Percentiles rank a stretch among this genome's conserved stretches.
Conservation (phyloP, 2,329 filamentous ascomycete species). For the Fusarium austroafricanum region DNA sequence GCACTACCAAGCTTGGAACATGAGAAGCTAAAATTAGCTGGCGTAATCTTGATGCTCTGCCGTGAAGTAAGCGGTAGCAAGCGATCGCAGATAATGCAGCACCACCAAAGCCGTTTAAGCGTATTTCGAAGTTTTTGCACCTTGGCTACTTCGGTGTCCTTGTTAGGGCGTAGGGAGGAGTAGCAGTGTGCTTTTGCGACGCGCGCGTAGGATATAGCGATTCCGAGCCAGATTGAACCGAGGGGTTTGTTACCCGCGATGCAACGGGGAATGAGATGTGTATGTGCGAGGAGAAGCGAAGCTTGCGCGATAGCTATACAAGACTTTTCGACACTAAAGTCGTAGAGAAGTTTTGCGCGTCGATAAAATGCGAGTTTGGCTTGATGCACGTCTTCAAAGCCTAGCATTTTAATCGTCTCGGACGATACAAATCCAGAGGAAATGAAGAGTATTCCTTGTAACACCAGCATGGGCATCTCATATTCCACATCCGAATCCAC, state of each 20-base stretch:
- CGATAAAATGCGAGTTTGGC: conserved; percentile 43
- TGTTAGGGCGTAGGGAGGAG: conserved; percentile 18
- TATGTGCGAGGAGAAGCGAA: conserved; percentile 40
- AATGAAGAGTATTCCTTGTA: conserved; percentile 42
- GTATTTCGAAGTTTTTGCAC: conserved; percentile 35
- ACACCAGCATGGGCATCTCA: conserved; percentile 39
- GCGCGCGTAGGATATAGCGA: conserved; percentile 43
- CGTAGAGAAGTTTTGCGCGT: conserved; percentile 44
- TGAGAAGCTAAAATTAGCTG: conserved; percentile 40
- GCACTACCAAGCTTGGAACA: conserved; percentile 29
- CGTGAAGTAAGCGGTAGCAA: conserved; percentile 36
- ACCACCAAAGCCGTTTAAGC: conserved; percentile 44
- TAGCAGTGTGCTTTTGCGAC: conserved; percentile 44
- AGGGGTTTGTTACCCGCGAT: conserved; percentile 43
- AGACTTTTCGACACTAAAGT: conserved; percentile 42
- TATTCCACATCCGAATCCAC: conserved; percentile 3
- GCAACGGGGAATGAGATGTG: conserved; percentile 41
- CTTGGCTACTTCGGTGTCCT: conserved; percentile 16
- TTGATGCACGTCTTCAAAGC: conserved; percentile 40
- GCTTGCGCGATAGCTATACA: conserved; percentile 43
- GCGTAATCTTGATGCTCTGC: conserved; percentile 44
- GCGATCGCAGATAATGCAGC: conserved; percentile 43
- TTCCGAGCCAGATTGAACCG: conserved; percentile 43
- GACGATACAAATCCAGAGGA: conserved; percentile 40
- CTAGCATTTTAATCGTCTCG: conserved; percentile 33